These are phyloP conservation scores for Nothophaeocryptopus gaeumannii DNA, from an alignment of 2,329 filamentous ascomycete genomes.

Conservation along the genomic window DNA sequence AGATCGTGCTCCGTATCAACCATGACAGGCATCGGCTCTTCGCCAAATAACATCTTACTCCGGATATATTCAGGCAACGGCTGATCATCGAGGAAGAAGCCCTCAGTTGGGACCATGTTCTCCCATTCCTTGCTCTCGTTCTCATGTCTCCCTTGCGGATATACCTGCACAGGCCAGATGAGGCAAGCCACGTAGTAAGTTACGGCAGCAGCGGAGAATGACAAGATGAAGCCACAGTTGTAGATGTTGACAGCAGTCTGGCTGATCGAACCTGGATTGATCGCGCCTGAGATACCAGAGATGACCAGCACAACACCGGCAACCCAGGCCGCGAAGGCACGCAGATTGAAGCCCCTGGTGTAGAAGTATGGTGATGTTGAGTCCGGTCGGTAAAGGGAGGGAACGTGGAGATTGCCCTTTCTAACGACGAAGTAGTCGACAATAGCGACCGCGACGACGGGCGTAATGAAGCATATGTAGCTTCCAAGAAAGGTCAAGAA, in stretches of 20 bases:
- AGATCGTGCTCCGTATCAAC: not conserved
- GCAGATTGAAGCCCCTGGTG: slow-evolving; percentile 21
- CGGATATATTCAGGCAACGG: slow-evolving; percentile 19
- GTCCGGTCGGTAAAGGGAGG: slow-evolving; percentile 36
- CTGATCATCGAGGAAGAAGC: slow-evolving; percentile 24
- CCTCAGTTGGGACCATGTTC: slow-evolving; percentile 22
- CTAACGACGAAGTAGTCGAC: slow-evolving; percentile 41
- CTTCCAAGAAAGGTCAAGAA: slow-evolving; percentile 45
- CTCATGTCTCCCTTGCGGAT: slow-evolving; percentile 15
- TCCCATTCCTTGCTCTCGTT: slow-evolving; percentile 20
- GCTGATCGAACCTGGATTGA: slow-evolving; percentile 19
- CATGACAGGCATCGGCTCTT: slow-evolving; percentile 8
- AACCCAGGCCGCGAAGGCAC: slow-evolving; percentile 22
- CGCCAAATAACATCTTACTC: slow-evolving; percentile 17
- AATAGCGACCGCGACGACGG: slow-evolving; percentile 40
- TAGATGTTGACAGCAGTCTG: slow-evolving; percentile 24
- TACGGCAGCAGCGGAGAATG: slow-evolving; percentile 16
- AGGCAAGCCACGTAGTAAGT: slow-evolving; percentile 18
- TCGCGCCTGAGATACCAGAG: slow-evolving; percentile 20
- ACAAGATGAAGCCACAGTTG: slow-evolving; percentile 24
- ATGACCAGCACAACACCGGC: slow-evolving; percentile 24
- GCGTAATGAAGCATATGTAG: slow-evolving; percentile 44
- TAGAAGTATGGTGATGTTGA: slow-evolving; percentile 22
- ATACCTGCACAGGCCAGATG: slow-evolving; percentile 22
- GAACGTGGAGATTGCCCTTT: slow-evolving; percentile 43